Evolutionary conservation across 176 grass and related monocot species (phyloP).

Genomic region (Carex parvula): DNA sequence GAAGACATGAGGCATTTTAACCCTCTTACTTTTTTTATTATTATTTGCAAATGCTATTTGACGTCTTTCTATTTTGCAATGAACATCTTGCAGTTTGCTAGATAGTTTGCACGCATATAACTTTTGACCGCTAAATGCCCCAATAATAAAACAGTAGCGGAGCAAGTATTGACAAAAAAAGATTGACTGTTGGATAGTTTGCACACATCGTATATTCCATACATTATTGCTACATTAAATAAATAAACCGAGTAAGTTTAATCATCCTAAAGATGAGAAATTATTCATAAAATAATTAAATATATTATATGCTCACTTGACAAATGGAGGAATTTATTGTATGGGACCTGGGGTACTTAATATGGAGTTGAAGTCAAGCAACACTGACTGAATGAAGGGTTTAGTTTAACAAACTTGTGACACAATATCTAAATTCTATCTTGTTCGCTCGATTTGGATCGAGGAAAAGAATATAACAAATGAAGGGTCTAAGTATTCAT

Average conservation of each 20-base stretch:
- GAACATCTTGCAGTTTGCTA: not conserved
- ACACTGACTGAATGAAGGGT: not conserved
- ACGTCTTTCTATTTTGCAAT: not conserved
- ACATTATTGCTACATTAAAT: not conserved
- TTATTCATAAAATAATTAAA: not conserved
- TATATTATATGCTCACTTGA: not conserved
- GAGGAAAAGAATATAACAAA: not conserved
- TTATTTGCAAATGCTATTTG: not conserved
- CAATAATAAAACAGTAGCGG: too few species aligned
- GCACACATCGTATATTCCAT: not conserved
- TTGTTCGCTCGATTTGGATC: not conserved
- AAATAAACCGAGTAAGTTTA: not conserved
- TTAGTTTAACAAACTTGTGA: not conserved
- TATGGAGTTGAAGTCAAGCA: not conserved
- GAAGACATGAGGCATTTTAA: too few species aligned
- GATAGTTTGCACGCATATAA: not conserved
- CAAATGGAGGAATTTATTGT: not conserved
- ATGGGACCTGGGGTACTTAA: not conserved
- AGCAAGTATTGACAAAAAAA: too few species aligned
- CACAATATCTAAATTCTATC: not conserved
- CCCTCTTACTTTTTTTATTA: not conserved
- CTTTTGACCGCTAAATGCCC: too few species aligned
- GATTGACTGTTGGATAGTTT: not conserved
- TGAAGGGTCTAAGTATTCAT: not conserved
- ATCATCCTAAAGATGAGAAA: slow-evolving; percentile 2